Base-by-base conservation (phyloP, 1,139 yeast species). In the Debaryomycetaceae sp. region DNA sequence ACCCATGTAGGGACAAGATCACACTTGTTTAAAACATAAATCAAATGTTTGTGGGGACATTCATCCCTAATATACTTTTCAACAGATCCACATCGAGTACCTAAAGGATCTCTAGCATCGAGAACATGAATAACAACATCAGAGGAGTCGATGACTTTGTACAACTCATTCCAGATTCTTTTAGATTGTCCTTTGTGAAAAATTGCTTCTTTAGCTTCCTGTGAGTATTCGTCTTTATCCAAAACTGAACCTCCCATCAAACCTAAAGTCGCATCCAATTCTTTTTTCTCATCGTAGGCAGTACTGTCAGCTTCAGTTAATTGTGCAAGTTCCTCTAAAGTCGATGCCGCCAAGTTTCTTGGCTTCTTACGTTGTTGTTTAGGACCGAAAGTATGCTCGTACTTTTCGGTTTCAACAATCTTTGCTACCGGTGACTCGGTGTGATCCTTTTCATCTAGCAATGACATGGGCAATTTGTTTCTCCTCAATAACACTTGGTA, bases 1-100 rank as follows among this genome's bases (percentile, higher is more conserved):
- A 90, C 97, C 97, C 98, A 93, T 46, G 97, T 93, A 51, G 99
- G 99, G 44, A 95, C 97, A 59, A 93, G 81, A 75, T 93, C 99
- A 79, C 97, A 90, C 79, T 93, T 93, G 79, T 93, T 93, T 66
- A 93, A 75, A 44, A 93, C 97, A 63, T 86, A 91, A 52, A 93
- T 86, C 72, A 93, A 78, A 75, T 93, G 99, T 69, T 93, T 93
- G 65, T 93, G 99, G 29, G 99, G 89, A 61, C 96, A 91, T 69
- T 93, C 99, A 51, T 87, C 93, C 57, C 78, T 82, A 63, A 93
- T 87, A 63, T 90, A 91, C 59, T 90, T 91, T 66, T 93, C 98
- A 47, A 93, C 97, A 4, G 95, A 80, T 56, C 78, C 86, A 76
- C 99, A 93, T 56, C 97, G 80, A 6, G 99, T 93, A 42, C 99